Base-by-base conservation (phyloP, 768 basidiomycete genomes). In the Mycena metata region DNA sequence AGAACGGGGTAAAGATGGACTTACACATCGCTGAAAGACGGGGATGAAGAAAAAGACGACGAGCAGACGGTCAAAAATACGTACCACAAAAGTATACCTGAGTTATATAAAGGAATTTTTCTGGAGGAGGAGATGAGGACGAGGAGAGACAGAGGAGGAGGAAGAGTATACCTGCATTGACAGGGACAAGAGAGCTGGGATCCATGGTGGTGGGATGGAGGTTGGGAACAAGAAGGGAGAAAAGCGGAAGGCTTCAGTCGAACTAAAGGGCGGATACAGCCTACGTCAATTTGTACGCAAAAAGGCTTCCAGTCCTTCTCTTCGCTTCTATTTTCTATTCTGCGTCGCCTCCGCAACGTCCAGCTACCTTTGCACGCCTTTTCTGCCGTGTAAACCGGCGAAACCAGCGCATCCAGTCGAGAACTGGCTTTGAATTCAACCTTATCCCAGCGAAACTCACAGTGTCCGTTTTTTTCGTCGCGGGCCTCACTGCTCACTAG, bases 71-170 rank as follows among this genome's bases (percentile, higher is more conserved):
- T 66, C 66, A 69, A 66, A 72, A 72, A 66, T 72, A 88, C 91
- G 81, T 78, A 94, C 93, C 91, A 83, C 92, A 94, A 80, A 94
- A 94, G 83, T 93, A 92, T 78, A 93, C 86, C 81, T 94, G 92
- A 79, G 86, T 56, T 42, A 56, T 55, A 21, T 60, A 92, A 79
- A 94, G 92, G 78, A 93, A 93, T 77, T 92, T 86, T 72, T 90
- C 86, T 66, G 91, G 89, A 46, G 88, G 88, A 54, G 85, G 10
- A 45, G 42, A 78, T 78, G 88, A 83, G 30, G 65, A 39, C 33
- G 49, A 33, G 45, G 46, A 68, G 51, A 36, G 39, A 24, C 30
- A 6, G 63, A 60, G n/a, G 35, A 35, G 23, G 3, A 5, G 13
- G 7, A 23, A 10, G 26, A 19, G 35, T 0, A 15, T 6, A 62